Evolutionary conservation across 495 filamentous ascomycete genomes (phyloP).

Genomic region (Aspergillus sclerotioniger): DNA sequence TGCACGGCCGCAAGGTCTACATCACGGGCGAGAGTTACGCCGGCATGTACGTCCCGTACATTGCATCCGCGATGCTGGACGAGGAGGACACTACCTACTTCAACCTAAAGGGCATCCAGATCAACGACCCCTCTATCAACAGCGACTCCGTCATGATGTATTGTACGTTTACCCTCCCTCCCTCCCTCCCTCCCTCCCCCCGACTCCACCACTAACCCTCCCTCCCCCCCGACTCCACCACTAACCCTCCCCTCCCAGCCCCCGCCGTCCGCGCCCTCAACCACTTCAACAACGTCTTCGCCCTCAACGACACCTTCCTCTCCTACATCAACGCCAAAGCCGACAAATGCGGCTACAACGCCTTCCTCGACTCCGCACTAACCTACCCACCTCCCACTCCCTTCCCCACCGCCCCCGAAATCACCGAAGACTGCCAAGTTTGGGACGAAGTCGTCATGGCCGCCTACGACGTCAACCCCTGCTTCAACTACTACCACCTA

Average conservation of each 20-base stretch:
- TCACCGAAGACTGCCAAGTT: constrained; percentile 50
- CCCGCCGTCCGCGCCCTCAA: constrained; percentile 61
- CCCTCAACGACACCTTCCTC: constrained; percentile 66
- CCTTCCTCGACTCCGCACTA: constrained; percentile 59
- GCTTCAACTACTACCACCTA: constrained; percentile 78
- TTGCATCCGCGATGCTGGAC: constrained; percentile 71
- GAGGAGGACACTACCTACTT: constrained; percentile 64
- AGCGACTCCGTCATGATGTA: constrained; percentile 42
- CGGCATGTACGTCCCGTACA: constrained; percentile 77
- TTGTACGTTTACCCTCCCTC: constrained; percentile 16
- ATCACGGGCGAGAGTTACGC: constrained; percentile 72
- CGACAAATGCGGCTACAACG: constrained; percentile 63
- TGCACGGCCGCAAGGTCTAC: constrained; percentile 64
- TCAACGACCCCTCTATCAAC: constrained; percentile 67
- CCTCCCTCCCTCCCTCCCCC: background rate
- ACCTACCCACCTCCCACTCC: constrained; percentile 64
- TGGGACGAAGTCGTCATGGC: constrained; percentile 59
- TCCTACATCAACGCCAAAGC: constrained; percentile 52
- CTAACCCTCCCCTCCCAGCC: constrained; percentile 32
- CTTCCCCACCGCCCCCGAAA: constrained; percentile 44
- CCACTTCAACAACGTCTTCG: constrained; percentile 58
- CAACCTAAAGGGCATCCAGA: constrained; percentile 63
- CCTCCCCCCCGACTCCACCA: background rate
- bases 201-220: background rate
- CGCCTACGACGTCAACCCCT: constrained; percentile 63